phyloP scores from a whole-genome alignment of 306 rosid genomes.

The Vigna reflexopilosa region DNA sequence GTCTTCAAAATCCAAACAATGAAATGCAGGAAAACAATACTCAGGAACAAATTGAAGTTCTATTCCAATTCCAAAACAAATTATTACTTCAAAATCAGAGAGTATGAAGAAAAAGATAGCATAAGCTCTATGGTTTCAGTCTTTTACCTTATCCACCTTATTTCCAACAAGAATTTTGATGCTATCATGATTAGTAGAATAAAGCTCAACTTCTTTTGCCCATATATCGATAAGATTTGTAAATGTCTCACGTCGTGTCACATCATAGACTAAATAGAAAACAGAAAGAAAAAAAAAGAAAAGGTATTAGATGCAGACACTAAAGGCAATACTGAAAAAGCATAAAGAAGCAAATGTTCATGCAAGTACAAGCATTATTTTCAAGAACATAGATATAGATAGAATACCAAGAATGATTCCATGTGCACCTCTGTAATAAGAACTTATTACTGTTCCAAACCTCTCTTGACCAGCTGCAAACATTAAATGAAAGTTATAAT shows the following conservation, averaged over 20 bases:
- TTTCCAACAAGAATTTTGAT: conserved; percentile 88
- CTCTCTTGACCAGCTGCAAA: conserved; percentile 97
- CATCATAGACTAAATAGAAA: conserved; percentile 76
- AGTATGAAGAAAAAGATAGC: neutral
- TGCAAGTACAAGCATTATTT: conserved; percentile 9
- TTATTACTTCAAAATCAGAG: neutral
- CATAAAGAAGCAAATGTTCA: conserved; percentile 28
- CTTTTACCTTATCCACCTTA: conserved; percentile 83
- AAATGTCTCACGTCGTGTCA: conserved; percentile 84
- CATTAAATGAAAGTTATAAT: conserved; percentile 20
- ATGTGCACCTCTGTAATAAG: conserved; percentile 96
- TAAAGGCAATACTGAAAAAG: conserved; percentile 23
- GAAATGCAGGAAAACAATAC: neutral
- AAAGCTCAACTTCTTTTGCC: conserved; percentile 87
- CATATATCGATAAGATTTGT: conserved; percentile 73
- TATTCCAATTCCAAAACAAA: conserved; percentile 9
- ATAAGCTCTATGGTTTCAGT: conserved; percentile 25
- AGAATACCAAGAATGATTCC: conserved; percentile 92
- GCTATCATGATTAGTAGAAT: conserved; percentile 70
- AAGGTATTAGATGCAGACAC: conserved; percentile 24
- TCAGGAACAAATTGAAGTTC: conserved; percentile 12
- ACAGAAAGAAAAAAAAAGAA: conserved; percentile 9
- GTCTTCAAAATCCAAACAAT: conserved; percentile 31
- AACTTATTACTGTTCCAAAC: conserved; percentile 88
- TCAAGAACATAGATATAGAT: conserved; percentile 12